A percentile compares a stretch with the other conserved stretches of the same genome.
These are phyloP conservation scores for Trichoderma lentiforme DNA, from an alignment of 2,329 filamentous ascomycete species.

Conservation along the genomic window DNA sequence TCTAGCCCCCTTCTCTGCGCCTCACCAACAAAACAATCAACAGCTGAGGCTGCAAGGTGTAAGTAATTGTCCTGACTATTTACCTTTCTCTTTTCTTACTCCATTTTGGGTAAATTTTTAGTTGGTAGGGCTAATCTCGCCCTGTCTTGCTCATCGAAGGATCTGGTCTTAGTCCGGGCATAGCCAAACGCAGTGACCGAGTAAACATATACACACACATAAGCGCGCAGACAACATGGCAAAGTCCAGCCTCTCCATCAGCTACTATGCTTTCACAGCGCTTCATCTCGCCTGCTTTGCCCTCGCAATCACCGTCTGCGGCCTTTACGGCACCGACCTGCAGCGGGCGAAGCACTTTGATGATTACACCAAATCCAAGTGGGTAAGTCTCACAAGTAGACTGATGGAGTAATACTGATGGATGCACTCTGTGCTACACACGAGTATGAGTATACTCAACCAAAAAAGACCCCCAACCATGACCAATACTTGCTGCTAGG, in stretches of 20 bases:
- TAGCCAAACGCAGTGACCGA: not conserved
- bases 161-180: not conserved
- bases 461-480: not conserved
- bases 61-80: not conserved
- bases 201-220: not conserved
- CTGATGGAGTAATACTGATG: not conserved
- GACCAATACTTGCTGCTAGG: not conserved
- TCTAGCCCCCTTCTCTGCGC: not conserved
- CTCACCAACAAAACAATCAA: not conserved
- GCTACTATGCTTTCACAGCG: constrained; percentile 54
- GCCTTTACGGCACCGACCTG: constrained; percentile 72
- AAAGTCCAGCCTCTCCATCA: constrained; percentile 41
- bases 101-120: not conserved
- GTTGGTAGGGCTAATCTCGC: not conserved
- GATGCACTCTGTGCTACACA: not conserved
- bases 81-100: not conserved
- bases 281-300: constrained; percentile 76
- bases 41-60: not conserved
- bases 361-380: constrained; percentile 61
- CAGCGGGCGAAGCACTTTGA: constrained; percentile 48
- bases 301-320: constrained; percentile 71
- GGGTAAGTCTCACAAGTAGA: constrained; percentile 47
- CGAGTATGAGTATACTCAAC: not conserved
- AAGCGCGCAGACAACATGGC: constrained; percentile 36
- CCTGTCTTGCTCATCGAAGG: not conserved